Evolutionary conservation across 2,329 filamentous ascomycete species (phyloP), one percentile per base, ranked within the genome.

Genomic region (Phaeosphaeriaceae sp.): DNA sequence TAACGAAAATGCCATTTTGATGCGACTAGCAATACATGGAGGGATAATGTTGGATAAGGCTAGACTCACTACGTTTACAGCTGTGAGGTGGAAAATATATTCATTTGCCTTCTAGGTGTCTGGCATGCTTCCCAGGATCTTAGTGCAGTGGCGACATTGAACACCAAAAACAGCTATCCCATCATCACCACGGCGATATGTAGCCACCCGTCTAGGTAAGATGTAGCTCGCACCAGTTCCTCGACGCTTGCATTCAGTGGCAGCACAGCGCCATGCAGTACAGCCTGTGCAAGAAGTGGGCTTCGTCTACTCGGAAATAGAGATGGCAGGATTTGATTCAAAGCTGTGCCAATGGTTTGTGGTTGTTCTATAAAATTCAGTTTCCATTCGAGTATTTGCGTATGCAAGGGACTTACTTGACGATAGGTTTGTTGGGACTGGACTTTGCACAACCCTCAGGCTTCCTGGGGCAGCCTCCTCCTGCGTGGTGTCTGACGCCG

Each of bases 201-300:
- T 20, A 96, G 73, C 88, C 92, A 99, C 0, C 94, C 94, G 74
- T 99, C 94, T 0, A 91, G 86, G 77, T 97, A 97, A 1, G 90
- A 86, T 3, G 89, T 88, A 65, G 88, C 88, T 48, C 86, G 83
- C 75, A 94, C 89, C 49, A 99, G 72, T 38, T 97, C 93, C 66
- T 91, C 89, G 15, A 99, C 74, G 18, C 87, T 87, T 1, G 92
- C 89, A 50, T 79, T 76, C 77, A 97, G 88, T 1, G 94, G 93
- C 50, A 96, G 83, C 0, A 86, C 82, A 1, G 87, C 90, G 1
- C 94, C 94, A 76, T 99, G 94, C 63, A 97, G 74, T 6, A 97
- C 82, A 2, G 89, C 89, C 50, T 89, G 87, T 1, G 93, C 94
- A 40, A 96, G 81, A 9, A 97, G 85, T 0, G 91, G 87, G 67